Evolutionary conservation across 805 yeast species (phyloP).

Genomic region (Monosporozyma unispora): DNA sequence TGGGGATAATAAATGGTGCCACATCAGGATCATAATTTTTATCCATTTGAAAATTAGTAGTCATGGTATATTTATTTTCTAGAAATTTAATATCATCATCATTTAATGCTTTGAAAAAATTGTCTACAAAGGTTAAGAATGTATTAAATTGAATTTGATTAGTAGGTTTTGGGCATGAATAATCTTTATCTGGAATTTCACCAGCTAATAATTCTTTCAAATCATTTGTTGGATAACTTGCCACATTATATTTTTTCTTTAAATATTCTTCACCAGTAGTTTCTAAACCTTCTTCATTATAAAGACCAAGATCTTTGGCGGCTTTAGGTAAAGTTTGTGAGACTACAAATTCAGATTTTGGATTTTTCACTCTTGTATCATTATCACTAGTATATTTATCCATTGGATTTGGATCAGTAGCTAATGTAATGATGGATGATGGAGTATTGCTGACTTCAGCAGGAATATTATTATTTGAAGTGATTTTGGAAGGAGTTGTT

Average conservation of each 20-base stretch:
- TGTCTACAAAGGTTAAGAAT: slow-evolving; percentile 76
- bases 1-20: slow-evolving; percentile 75
- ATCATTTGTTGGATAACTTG: slow-evolving; percentile 79
- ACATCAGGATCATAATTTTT: slow-evolving; percentile 53
- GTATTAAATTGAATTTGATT: slow-evolving; percentile 91
- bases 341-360: slow-evolving; percentile 66
- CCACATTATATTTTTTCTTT: slow-evolving; percentile 74
- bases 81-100: slow-evolving; percentile 79
- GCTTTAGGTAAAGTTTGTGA: slow-evolving; percentile 60
- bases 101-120: slow-evolving; percentile 63
- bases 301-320: slow-evolving; percentile 57
- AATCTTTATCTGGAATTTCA: slow-evolving; percentile 75
- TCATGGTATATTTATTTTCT: slow-evolving; percentile 50
- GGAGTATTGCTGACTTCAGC: background rate
- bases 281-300: slow-evolving; percentile 53
- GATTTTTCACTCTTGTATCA: slow-evolving; percentile 56
- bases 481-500: background rate
- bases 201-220: slow-evolving; percentile 77
- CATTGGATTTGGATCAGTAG: background rate
- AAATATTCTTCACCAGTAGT: slow-evolving; percentile 66
- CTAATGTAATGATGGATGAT: background rate
- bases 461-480: background rate
- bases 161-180: slow-evolving; percentile 70
- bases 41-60: slow-evolving; percentile 34
- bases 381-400: slow-evolving; percentile 32